Base-by-base conservation (phyloP, 176 grass and related monocot species). In the Oryza glaberrima region DNA sequence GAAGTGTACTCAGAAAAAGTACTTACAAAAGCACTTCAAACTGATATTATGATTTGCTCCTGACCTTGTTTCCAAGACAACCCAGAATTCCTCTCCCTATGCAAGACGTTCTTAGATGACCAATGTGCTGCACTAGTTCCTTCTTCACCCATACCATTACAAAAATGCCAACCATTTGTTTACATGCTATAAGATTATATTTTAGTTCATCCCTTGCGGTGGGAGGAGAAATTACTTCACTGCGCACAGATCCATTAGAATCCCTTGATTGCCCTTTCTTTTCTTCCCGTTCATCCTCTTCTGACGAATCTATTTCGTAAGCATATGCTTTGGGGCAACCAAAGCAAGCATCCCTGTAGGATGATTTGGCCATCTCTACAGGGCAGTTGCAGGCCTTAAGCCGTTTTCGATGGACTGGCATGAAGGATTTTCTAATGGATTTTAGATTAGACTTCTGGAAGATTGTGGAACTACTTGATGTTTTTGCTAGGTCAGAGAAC, bases 81-180 rank as follows among this genome's bases (percentile, higher is more conserved):
- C 92, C 92, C 90, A 97, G 77, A 75, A 97, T 82, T 32, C 95
- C 92, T 9, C 95, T 81, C 23, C 95, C 90, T 61, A 94, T 94
- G 81, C 90, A 94, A 87, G 89, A 90, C n/a, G 84, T 67, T 44
- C 92, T 97, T 72, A 97, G 82, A 89, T 97, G 94, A 60, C 91
- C 85, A 13, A 97, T 90, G 66, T 92, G 80, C 16, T 88, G 89
- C 9, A 94, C 87, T 65, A 97, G 80, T 77, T 97, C 92, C 63
- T 84, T 95, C 69, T 94, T 93, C 35, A 88, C 83, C 96, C 96
- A 98, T 19, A 98, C 89, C 70, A 85, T 92, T 14, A 95, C 80
- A 85, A 98, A 98, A 73, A 98, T 94, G 11, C 96, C 96, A 77
- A 98, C 96, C 93, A 98, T 93, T 78, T 98, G 89, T 82, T 98